phyloP scores from a whole-genome alignment of 139 green algal genomes.

The Ettlia oleoabundans region DNA sequence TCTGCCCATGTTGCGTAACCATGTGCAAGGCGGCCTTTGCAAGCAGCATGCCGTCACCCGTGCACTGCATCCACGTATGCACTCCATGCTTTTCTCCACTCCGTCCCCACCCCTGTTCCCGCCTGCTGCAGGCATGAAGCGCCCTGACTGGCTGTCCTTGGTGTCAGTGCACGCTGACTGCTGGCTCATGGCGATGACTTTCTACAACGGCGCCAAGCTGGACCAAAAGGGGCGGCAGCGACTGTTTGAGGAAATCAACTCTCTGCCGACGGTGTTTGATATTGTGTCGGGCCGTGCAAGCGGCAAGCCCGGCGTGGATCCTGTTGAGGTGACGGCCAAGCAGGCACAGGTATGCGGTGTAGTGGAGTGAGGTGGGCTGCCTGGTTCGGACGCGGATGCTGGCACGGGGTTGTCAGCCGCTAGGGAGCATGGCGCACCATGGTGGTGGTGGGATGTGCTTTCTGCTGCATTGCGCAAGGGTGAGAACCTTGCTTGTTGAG shows the following conservation, averaged over 20 bases:
- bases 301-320: constrained; percentile 3
- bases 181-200: constrained; percentile 95
- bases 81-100: too few species aligned
- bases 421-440: not conserved
- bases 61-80: not conserved
- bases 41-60: not conserved
- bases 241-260: constrained; percentile 90
- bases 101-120: not conserved
- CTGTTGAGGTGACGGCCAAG: not conserved
- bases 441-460: too few species aligned
- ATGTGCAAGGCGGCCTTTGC: not conserved
- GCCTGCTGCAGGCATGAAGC: constrained; percentile 68
- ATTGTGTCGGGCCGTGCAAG: constrained; percentile 65
- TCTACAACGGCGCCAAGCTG: constrained; percentile 95
- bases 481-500: too few species aligned
- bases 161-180: constrained; percentile 96
- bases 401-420: not conserved
- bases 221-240: constrained; percentile 39
- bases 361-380: not conserved
- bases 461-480: too few species aligned
- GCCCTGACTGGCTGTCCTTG: constrained; percentile 93
- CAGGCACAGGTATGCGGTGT: too few species aligned
- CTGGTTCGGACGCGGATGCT: not conserved
- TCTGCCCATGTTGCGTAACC: too few species aligned
- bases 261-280: constrained; percentile 86